A percentile compares a stretch with the other conserved stretches of the same genome.
Conservation (phyloP, 2,329 filamentous ascomycete genomes). For the Ascomycota sp. region DNA sequence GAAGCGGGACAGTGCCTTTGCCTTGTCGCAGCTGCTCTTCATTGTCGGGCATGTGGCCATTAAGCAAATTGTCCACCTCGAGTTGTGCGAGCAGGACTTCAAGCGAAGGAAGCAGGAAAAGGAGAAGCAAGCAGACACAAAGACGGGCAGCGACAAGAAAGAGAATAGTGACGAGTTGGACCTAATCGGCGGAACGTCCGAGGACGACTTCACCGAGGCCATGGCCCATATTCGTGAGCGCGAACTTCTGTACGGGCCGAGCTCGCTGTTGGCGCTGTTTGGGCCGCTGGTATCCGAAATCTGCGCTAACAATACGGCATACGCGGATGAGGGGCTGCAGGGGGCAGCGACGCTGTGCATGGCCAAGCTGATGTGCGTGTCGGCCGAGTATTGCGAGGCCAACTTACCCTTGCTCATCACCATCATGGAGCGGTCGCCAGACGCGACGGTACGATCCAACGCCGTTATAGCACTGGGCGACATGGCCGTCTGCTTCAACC, state of each 20-base stretch:
- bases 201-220: constrained; percentile 78
- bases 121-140: constrained; percentile 39
- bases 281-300: constrained; percentile 84
- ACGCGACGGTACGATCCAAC: constrained; percentile 85
- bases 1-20: constrained; percentile 47
- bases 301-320: constrained; percentile 83
- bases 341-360: constrained; percentile 85
- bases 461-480: constrained; percentile 92
- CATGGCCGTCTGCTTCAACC: constrained; percentile 99
- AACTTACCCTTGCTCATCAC: constrained; percentile 90
- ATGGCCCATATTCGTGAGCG: constrained; percentile 69
- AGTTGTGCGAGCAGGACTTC: constrained; percentile 94
- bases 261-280: constrained; percentile 73
- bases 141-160: constrained; percentile 30
- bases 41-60: constrained; percentile 92
- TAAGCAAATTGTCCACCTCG: constrained; percentile 96
- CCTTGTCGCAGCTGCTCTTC: constrained; percentile 78
- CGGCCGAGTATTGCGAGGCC: constrained; percentile 83
- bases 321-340: constrained; percentile 76
- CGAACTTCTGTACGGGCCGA: constrained; percentile 62
- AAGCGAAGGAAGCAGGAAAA: constrained; percentile 88
- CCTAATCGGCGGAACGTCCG: constrained; percentile 87
- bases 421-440: constrained; percentile 85
- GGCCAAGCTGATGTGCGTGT: constrained; percentile 97
- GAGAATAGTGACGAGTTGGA: constrained; percentile 72